These are phyloP conservation scores for Fusarium nisikadoi DNA, from an alignment of 2,329 filamentous ascomycete genomes.

Conservation along the genomic window DNA sequence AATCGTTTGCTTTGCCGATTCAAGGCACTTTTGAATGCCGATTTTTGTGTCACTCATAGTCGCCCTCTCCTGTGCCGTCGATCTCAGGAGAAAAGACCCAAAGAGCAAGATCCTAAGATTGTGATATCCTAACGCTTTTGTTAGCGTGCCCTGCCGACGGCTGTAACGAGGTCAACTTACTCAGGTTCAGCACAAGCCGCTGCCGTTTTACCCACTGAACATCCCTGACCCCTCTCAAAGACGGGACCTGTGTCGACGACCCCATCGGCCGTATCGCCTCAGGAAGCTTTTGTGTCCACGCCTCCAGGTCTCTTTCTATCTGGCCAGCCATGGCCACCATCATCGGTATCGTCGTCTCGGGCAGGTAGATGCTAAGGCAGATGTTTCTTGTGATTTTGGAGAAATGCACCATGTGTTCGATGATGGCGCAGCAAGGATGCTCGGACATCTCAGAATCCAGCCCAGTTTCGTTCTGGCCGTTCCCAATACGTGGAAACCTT, in stretches of 20 bases:
- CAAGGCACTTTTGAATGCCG: background rate
- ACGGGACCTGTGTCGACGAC: background rate
- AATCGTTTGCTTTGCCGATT: background rate
- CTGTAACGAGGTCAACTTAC: background rate
- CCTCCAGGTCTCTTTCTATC: background rate
- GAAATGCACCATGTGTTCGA: background rate
- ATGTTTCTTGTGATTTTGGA: background rate
- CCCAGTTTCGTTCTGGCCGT: background rate
- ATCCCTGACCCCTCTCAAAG: background rate
- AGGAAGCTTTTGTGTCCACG: background rate
- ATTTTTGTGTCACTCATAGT: background rate
- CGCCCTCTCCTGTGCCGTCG: background rate
- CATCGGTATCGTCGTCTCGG: background rate
- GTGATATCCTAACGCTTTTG: background rate
- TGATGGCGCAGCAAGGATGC: background rate
- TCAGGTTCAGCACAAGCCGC: background rate
- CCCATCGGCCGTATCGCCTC: background rate
- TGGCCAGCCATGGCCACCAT: background rate
- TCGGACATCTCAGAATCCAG: background rate
- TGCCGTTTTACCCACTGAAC: background rate
- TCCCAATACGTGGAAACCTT: background rate
- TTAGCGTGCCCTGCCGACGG: background rate
- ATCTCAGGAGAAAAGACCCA: background rate
- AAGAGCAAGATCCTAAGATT: background rate
- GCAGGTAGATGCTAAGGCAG: background rate